A percentile compares a stretch with the other conserved stretches of the same genome.
Evolutionary conservation across 805 yeast genomes (phyloP).

Genomic region (Yarrowia sp.): DNA sequence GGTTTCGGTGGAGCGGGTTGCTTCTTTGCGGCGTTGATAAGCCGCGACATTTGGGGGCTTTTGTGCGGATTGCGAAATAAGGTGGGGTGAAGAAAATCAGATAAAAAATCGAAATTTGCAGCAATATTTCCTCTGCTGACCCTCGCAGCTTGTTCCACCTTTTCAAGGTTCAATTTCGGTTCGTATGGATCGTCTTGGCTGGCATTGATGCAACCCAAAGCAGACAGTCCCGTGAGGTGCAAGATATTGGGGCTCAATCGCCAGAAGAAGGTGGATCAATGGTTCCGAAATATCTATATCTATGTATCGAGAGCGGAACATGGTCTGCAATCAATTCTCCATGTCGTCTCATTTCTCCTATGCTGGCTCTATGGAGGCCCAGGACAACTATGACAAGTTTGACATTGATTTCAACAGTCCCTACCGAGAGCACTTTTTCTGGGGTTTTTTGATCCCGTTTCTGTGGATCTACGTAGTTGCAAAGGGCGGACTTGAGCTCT

Average conservation of each 20-base stretch:
- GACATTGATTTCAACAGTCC: neutral
- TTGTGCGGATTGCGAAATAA: neutral
- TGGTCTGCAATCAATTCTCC: neutral
- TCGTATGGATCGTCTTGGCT: neutral
- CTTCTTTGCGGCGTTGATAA: too few species aligned
- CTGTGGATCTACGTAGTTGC: neutral
- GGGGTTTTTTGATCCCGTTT: neutral
- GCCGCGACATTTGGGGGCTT: too few species aligned
- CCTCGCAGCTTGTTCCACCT: neutral
- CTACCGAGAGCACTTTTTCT: neutral
- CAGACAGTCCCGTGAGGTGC: too few species aligned
- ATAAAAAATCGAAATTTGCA: too few species aligned
- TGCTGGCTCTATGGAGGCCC: slow-evolving; percentile 3
- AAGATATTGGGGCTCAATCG: neutral
- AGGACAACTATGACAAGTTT: neutral
- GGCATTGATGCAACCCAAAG: neutral
- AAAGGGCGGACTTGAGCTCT: neutral
- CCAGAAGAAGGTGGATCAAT: neutral
- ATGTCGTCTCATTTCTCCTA: neutral
- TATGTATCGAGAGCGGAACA: too few species aligned
- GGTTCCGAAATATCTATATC: too few species aligned
- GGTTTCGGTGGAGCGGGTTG: neutral
- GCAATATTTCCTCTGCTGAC: too few species aligned
- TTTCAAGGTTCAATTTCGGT: neutral
- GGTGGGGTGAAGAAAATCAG: neutral